Evolutionary conservation across 2,329 filamentous ascomycete genomes (phyloP), one percentile per base, ranked within the genome.

Genomic region (Decorospora gaudefroyi): DNA sequence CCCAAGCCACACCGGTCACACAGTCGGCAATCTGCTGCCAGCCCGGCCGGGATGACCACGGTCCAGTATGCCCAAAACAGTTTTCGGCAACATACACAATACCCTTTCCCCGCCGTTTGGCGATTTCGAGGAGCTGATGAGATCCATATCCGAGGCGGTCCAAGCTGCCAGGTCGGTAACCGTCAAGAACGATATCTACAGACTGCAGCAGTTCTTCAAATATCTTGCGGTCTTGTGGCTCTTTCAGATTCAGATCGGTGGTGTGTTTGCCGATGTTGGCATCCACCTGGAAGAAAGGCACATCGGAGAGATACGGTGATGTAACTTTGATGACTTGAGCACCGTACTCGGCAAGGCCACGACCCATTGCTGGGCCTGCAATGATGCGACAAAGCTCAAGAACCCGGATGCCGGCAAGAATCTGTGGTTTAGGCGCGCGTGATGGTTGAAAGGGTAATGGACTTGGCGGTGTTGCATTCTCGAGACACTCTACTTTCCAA

Each of bases 311-410:
- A 31, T 81, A 73, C 0, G 83, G 79, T 6, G 81, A 82, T 2
- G 85, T 89, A 31, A 90, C 76, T 57, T 88, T 87, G 53, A 90
- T 76, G 0, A 90, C 86, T 39, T 85, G 80, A 6, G 87, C 87
- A 2, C 87, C 87, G 61, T 89, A 85, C 50, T 88, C 86, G n/a
- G 84, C 85, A 0, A 90, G 76, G 1, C 83, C 83, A 19, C 85
- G 80, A 3, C 82, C 82, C 53, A 90, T 83, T 4, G 84, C 81
- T n/a, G 86, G 86, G 0, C 86, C 86, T 3, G 87, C 87, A 51
- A 90, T 88, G 59, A 90, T 84, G 27, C 86, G 82, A 61, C 85
- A 87, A 19, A 90, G 72, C 62, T 91, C 87, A 4, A 90, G 76
- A 4, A 90, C 86, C 53, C 85, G 86, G 64, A 90, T 76, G 0